Base-by-base conservation (phyloP, 75 land plant genomes). In the Pinus taeda region DNA sequence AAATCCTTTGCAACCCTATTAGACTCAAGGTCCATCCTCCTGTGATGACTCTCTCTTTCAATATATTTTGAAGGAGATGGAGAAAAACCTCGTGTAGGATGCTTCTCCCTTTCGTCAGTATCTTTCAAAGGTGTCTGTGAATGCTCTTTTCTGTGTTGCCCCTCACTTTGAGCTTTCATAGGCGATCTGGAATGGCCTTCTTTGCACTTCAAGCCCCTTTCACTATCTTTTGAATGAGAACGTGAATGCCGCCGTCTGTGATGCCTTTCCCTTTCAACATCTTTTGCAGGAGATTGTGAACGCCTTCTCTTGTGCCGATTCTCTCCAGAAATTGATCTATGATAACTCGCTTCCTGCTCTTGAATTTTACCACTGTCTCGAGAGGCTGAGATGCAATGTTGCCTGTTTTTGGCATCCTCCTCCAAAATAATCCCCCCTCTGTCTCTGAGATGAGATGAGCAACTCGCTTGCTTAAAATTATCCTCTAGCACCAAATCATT, bases 51-150 rank as follows among this genome's bases (percentile, higher is more conserved):
- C 57, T 71, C 73, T 3, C n/a, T 71, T 20, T 71, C 74, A 22
- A 24, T 21, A 45, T 49, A 24, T 71, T 24, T 45, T n/a, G n/a
- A 45, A 18, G 74, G 53, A n/a, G 57, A 71, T 45, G 7, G 74
- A 8, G 57, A 53, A 45, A 21, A 9, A 0, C 36, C 58, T 22
- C 8, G 59, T 15, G 6, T 6, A 1, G 17, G 8, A 56, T 73
- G 74, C 24, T 49, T 73, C 8, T 73, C 74, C 15, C 59, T 73
- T 73, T 57, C 33, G 20, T 60, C 62, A 6, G 57, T 53, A 42
- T 37, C 26, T 22, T 45, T 45, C 0, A n/a, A 14, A 26, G 36
- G 74, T 2, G 55, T 42, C 6, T 53, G 22, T 56, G 29, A 53
- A 14, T 53, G 53, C 15, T 29, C 58, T 57, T 55, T 24, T n/a